Percentiles rank a stretch among this genome's conserved stretches.
Conservation (phyloP, 441 rosid genomes). For the Pelargonium citronellum region DNA sequence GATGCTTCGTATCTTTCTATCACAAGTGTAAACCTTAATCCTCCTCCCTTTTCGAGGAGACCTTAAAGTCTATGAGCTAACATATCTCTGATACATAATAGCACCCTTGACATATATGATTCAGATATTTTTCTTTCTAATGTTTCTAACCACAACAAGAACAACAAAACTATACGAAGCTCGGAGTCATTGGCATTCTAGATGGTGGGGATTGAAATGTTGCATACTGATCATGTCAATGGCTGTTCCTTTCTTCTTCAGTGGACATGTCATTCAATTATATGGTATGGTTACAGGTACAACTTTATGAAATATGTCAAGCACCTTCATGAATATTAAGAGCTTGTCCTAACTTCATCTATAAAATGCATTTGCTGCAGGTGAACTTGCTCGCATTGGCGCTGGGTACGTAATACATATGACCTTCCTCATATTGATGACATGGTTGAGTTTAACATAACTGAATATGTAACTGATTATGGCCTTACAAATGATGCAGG, state of each 20-base stretch:
- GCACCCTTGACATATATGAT: slow-evolving; percentile 30
- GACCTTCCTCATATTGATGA: not conserved
- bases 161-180: slow-evolving; percentile 51
- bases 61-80: not conserved
- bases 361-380: slow-evolving; percentile 35
- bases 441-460: not conserved
- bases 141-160: slow-evolving; percentile 56
- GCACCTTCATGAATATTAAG: not conserved
- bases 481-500: slow-evolving; percentile 30
- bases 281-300: slow-evolving; percentile 46
- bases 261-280: slow-evolving; percentile 50
- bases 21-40: not conserved
- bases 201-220: slow-evolving; percentile 55
- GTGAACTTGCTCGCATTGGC: slow-evolving; percentile 77
- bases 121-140: slow-evolving; percentile 66
- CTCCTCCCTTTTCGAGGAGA: not conserved
- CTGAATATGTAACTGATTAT: not conserved
- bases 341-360: not conserved
- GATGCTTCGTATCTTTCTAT: slow-evolving; percentile 73
- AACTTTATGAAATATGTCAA: not conserved
- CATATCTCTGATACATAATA: not conserved
- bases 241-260: slow-evolving; percentile 54
- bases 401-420: slow-evolving; percentile 64
- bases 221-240: slow-evolving; percentile 41
- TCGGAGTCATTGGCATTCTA: slow-evolving; percentile 67